Conservation (phyloP, 1,284 basidiomycete genomes). For the Heterobasidion parviporum region DNA sequence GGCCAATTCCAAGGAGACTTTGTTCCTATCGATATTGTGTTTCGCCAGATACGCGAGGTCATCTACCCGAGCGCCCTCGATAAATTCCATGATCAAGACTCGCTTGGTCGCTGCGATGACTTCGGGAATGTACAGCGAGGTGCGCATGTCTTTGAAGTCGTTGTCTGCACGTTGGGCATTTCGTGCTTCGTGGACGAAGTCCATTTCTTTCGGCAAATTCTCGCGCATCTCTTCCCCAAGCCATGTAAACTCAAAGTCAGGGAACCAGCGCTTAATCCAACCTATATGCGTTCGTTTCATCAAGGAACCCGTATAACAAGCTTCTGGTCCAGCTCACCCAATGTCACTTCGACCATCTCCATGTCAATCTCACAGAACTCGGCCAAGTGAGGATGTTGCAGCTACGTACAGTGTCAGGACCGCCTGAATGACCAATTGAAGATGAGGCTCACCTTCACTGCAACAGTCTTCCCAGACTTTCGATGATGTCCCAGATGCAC, state of each 20-base stretch:
- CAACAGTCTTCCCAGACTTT: constrained; percentile 69
- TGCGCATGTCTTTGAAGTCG: constrained; percentile 71
- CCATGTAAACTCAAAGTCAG: constrained; percentile 93
- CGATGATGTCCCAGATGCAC: constrained; percentile 83
- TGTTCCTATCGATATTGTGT: constrained; percentile 88
- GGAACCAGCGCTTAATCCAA: constrained; percentile 86
- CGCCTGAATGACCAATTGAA: not conserved
- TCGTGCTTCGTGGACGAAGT: constrained; percentile 84
- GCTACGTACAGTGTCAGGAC: constrained; percentile 22
- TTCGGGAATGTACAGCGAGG: constrained; percentile 87
- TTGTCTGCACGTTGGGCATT: constrained; percentile 70
- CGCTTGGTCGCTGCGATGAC: constrained; percentile 80
- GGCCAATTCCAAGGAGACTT: constrained; percentile 85
- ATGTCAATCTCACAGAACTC: constrained; percentile 87
- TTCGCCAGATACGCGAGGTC: constrained; percentile 80
- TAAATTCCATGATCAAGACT: constrained; percentile 92
- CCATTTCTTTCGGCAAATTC: constrained; percentile 93
- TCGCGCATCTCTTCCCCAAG: constrained; percentile 88
- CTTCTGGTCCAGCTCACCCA: constrained; percentile 33
- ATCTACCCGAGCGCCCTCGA: constrained; percentile 85
- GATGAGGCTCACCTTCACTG: constrained; percentile 64
- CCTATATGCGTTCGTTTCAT: constrained; percentile 29
- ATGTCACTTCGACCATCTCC: constrained; percentile 79
- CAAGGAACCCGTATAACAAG: not conserved
- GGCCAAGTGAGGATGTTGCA: constrained; percentile 92